Conservation (phyloP, 2,329 filamentous ascomycete species). For the Nigrospora osmanthi region DNA sequence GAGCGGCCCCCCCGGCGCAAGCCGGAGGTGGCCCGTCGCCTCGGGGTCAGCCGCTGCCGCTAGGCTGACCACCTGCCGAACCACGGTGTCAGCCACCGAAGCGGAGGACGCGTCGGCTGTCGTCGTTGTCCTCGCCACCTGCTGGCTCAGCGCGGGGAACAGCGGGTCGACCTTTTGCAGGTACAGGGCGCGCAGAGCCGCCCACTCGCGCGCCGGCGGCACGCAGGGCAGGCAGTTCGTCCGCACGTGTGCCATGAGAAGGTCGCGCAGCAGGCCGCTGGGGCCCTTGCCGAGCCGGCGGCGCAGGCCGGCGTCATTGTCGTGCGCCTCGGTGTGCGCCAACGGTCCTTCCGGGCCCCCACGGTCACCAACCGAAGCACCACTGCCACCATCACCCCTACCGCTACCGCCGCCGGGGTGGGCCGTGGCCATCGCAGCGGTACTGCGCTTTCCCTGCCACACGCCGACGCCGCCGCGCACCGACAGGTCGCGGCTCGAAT, state of each 20-base stretch:
- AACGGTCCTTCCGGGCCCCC: too few relatives aligned
- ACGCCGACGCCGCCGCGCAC: constrained; percentile 47
- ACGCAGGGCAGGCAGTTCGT: constrained; percentile 38
- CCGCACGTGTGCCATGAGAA: constrained; percentile 30
- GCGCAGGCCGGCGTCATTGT: constrained; percentile 1
- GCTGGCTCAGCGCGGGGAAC: constrained; percentile 38
- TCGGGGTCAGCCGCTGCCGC: constrained; percentile 43
- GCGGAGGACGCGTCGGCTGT: neutral
- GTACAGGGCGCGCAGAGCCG: constrained; percentile 36
- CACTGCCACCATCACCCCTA: neutral
- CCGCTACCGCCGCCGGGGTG: constrained; percentile 9
- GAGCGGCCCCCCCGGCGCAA: constrained; percentile 27
- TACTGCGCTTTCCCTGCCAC: constrained; percentile 33
- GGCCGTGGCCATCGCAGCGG: constrained; percentile 5
- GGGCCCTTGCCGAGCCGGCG: constrained; percentile 16
- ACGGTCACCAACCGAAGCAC: neutral
- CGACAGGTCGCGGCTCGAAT: constrained; percentile 26
- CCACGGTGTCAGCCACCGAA: constrained; percentile 26
- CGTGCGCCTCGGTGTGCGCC: constrained; percentile 1
- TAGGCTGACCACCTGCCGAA: constrained; percentile 47
- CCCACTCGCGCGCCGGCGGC: constrained; percentile 38
- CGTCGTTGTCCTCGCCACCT: neutral
- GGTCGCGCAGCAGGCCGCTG: constrained; percentile 11
- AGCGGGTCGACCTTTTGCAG: constrained; percentile 46
- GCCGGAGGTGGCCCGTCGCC: constrained; percentile 34